These are phyloP conservation scores for Penicillium longicatenatum DNA, from an alignment of 495 filamentous ascomycete species.

Conservation along the genomic window DNA sequence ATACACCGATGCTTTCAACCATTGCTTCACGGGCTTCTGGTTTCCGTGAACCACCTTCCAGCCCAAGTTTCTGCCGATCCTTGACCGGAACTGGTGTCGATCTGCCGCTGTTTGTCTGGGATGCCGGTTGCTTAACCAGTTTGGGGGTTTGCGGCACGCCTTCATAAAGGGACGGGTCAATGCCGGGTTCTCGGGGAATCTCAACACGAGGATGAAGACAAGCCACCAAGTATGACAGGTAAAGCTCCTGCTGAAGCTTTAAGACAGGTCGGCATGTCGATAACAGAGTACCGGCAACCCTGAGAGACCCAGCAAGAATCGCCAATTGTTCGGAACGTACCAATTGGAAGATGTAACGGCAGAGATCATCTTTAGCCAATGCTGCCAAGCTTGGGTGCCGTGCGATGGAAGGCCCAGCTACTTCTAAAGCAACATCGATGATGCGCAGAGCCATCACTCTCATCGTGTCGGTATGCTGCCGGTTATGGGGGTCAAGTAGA, in stretches of 20 bases:
- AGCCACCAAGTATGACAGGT: constrained; percentile 89
- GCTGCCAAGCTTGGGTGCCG: constrained; percentile 87
- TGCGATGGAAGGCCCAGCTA: constrained; percentile 93
- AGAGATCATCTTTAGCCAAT: constrained; percentile 90
- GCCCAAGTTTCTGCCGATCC: constrained; percentile 87
- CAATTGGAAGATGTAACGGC: constrained; percentile 93
- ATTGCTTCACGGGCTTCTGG: constrained; percentile 96
- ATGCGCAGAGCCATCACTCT: constrained; percentile 96
- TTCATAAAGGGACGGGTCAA: constrained; percentile 88
- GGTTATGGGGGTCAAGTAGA: constrained; percentile 89
- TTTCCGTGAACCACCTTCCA: constrained; percentile 89
- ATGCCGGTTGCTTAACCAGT: constrained; percentile 77
- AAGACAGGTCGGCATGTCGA: constrained; percentile 90
- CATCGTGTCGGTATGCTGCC: constrained; percentile 90
- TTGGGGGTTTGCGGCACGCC: constrained; percentile 91
- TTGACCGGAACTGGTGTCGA: constrained; percentile 92
- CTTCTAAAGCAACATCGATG: constrained; percentile 95
- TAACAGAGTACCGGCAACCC: constrained; percentile 87
- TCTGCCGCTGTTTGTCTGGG: constrained; percentile 76
- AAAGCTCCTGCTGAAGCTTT: constrained; percentile 96
- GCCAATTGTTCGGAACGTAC: constrained; percentile 95
- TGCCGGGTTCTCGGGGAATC: constrained; percentile 86
- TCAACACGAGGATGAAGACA: constrained; percentile 91
- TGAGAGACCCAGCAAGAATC: constrained; percentile 86
- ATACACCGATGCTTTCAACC: constrained; percentile 92